Conservation (phyloP, 768 basidiomycete species). For the Leccinum disarticulatum region DNA sequence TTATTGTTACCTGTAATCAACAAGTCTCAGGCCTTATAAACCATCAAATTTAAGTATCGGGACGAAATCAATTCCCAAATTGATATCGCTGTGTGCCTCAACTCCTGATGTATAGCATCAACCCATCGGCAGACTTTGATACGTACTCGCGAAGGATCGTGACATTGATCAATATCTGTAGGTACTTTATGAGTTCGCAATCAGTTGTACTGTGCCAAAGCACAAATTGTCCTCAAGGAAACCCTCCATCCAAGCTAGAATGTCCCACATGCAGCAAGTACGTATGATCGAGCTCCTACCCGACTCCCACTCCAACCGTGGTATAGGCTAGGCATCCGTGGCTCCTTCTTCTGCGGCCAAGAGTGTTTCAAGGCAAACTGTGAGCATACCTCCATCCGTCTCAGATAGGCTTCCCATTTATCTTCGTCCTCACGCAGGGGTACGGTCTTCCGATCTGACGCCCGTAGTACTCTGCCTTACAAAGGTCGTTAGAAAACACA, state of each 20-base stretch:
- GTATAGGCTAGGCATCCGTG: conserved; percentile 71
- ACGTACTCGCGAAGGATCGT: background rate
- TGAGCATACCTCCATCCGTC: conserved; percentile 41
- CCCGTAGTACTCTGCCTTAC: background rate
- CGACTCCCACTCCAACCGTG: conserved; percentile 13
- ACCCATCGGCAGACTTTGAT: background rate
- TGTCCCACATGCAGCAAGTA: conserved; percentile 95
- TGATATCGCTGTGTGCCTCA: too few species aligned
- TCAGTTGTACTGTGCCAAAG: conserved; percentile 61
- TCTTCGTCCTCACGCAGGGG: conserved; percentile 21
- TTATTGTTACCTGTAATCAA: too few species aligned
- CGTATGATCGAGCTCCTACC: conserved; percentile 21
- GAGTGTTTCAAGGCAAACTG: conserved; percentile 96
- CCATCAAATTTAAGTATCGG: too few species aligned
- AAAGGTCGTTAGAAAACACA: conserved; percentile 65
- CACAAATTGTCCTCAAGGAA: conserved; percentile 69
- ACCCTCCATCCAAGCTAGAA: conserved; percentile 83
- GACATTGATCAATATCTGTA: background rate
- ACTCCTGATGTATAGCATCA: too few species aligned
- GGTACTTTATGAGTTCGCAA: conserved; percentile 36
- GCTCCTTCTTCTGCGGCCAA: conserved; percentile 91
- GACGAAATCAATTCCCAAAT: too few species aligned
- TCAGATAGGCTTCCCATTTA: background rate
- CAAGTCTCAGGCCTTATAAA: too few species aligned
- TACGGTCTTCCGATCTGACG: conserved; percentile 6